These are phyloP conservation scores for Colletotrichum acutatum DNA, from an alignment of 2,329 filamentous ascomycete species.

Conservation along the genomic window DNA sequence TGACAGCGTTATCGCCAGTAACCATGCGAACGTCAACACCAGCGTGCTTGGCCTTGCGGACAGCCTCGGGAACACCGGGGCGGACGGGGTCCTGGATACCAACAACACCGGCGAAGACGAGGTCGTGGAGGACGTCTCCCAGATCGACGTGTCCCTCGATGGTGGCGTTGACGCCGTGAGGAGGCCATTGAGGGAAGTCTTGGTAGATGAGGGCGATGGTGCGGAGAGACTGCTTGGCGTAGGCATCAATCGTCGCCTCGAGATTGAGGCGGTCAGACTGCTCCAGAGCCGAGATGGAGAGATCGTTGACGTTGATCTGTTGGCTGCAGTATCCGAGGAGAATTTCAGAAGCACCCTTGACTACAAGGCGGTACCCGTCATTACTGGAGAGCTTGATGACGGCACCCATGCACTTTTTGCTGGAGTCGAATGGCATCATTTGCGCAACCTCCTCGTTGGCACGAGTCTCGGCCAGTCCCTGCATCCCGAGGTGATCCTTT, in stretches of 20 bases:
- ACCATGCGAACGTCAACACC: slow-evolving; percentile 79
- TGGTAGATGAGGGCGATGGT: slow-evolving; percentile 81
- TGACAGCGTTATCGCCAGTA: slow-evolving; percentile 74
- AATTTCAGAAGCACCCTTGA: slow-evolving; percentile 69
- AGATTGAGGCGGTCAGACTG: slow-evolving; percentile 59
- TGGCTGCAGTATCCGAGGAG: slow-evolving; percentile 58
- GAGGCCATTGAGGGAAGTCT: slow-evolving; percentile 78
- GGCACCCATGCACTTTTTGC: slow-evolving; percentile 66
- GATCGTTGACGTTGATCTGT: slow-evolving; percentile 52
- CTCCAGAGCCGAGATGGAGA: slow-evolving; percentile 65
- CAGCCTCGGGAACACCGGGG: slow-evolving; percentile 72
- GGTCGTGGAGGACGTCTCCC: slow-evolving; percentile 67
- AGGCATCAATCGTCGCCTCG: slow-evolving; percentile 65
- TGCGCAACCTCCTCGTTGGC: slow-evolving; percentile 59
- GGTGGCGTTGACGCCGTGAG: slow-evolving; percentile 67
- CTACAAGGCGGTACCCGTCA: slow-evolving; percentile 58
- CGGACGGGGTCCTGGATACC: slow-evolving; percentile 78
- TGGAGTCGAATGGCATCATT: slow-evolving; percentile 65
- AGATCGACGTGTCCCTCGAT: slow-evolving; percentile 71
- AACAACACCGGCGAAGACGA: slow-evolving; percentile 78
- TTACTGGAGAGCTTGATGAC: slow-evolving; percentile 59
- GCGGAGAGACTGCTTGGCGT: slow-evolving; percentile 74
- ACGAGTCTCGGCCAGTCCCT: slow-evolving; percentile 56
- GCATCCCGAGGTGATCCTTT: slow-evolving; percentile 61
- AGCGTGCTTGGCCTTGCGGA: slow-evolving; percentile 70